Evolutionary conservation across 73 alveolate species (phyloP).

Genomic region (Paramecium caudatum): DNA sequence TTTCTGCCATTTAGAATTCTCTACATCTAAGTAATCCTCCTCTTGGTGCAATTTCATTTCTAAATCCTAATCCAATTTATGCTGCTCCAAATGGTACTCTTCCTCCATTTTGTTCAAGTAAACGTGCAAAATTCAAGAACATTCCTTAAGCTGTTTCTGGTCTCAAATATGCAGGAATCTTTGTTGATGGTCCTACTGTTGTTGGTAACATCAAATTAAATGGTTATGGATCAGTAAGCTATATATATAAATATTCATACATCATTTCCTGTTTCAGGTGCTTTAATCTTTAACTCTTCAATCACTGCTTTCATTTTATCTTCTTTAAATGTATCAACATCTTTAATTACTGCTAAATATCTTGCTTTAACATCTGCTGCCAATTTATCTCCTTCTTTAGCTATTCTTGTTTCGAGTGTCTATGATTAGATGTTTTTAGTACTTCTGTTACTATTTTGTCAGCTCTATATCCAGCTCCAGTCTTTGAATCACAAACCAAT

Average conservation of each 20-base stretch:
- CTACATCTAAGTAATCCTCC: constrained; percentile 97
- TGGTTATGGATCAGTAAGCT: constrained; percentile 94
- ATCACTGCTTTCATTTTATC: constrained; percentile 88
- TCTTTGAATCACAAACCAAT: constrained; percentile 96
- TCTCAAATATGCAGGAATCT: constrained; percentile 93
- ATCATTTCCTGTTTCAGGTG: constrained; percentile 98
- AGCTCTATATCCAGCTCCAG: constrained; percentile 97
- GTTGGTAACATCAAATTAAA: constrained; percentile 99
- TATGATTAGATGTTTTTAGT: constrained; percentile 68
- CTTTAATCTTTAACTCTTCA: constrained; percentile 85
- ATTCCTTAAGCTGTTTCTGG: constrained; percentile 99
- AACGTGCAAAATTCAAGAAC: constrained; percentile 97
- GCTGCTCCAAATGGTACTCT: constrained; percentile 99
- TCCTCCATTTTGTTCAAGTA: constrained; percentile 95
- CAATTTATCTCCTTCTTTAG: constrained; percentile 82
- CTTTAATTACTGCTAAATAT: constrained; percentile 77
- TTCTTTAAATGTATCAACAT: constrained; percentile 89
- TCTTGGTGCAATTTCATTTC: constrained; percentile 99
- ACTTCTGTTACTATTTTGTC: constrained; percentile 93
- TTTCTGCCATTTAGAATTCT: constrained; percentile 99
- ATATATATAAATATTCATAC: constrained; percentile 19
- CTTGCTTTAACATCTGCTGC: constrained; percentile 87
- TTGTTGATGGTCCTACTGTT: constrained; percentile 98
- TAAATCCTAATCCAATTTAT: constrained; percentile 97
- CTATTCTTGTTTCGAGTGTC: constrained; percentile 82